Evolutionary conservation across 2,329 filamentous ascomycete species (phyloP).

Genomic region (Diaporthe vaccinii): DNA sequence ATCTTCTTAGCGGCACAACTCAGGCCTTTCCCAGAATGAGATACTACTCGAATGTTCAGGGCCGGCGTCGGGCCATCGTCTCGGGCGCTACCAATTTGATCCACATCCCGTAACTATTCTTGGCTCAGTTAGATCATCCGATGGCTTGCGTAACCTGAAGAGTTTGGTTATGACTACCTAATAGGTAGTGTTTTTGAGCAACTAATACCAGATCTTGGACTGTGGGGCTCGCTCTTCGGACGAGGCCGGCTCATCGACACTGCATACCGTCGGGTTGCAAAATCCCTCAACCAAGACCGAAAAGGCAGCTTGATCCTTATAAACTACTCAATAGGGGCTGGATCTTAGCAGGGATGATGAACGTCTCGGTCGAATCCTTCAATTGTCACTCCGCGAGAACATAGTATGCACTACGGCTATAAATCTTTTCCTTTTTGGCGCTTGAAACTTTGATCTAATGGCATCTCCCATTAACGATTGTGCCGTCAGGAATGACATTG

Average conservation of each 20-base stretch:
- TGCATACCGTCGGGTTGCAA: not conserved
- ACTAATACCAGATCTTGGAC: not conserved
- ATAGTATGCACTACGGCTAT: not conserved
- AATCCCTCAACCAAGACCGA: not conserved
- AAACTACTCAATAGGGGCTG: not conserved
- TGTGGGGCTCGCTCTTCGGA: not conserved
- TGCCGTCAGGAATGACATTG: too few relatives aligned
- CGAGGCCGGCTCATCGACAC: not conserved
- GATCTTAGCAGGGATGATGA: not conserved
- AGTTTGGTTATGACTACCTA: not conserved
- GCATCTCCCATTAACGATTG: too few relatives aligned
- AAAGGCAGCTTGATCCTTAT: not conserved
- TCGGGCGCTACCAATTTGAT: not conserved
- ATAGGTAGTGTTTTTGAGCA: not conserved
- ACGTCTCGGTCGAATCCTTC: too few relatives aligned
- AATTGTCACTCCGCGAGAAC: not conserved
- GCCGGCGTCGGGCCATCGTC: constrained; percentile 8
- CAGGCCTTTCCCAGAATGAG: not conserved
- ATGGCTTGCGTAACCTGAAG: constrained; percentile 15
- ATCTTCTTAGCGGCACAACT: not conserved
- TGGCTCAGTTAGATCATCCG: not conserved
- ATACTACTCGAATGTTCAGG: not conserved
- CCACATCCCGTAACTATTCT: not conserved
- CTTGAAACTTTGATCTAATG: not conserved
- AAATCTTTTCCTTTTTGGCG: not conserved